Conservation (phyloP, 208 protist genomes). For the Leishmania amazonensis region DNA sequence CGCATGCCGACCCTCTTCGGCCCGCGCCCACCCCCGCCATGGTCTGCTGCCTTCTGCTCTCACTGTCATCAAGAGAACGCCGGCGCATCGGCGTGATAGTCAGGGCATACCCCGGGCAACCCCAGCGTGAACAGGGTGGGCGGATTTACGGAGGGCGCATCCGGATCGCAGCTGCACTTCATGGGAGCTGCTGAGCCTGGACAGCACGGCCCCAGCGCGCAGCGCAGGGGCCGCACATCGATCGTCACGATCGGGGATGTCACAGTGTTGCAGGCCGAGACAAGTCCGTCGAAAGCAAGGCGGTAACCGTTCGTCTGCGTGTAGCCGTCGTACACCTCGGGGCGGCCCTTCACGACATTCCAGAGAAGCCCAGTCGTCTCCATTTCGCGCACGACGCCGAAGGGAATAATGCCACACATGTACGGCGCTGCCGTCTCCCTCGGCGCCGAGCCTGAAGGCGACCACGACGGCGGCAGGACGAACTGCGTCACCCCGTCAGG, state of each 20-base stretch:
- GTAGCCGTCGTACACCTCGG: constrained; percentile 40
- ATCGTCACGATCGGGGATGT: constrained; percentile 51
- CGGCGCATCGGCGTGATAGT: not conserved
- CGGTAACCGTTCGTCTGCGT: constrained; percentile 41
- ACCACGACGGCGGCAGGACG: constrained; percentile 14
- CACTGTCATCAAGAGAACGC: not conserved
- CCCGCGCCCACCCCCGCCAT: not conserved
- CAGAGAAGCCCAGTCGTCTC: constrained; percentile 73
- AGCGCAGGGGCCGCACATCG: constrained; percentile 44
- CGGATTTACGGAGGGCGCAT: constrained; percentile 22
- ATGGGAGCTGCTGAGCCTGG: not conserved
- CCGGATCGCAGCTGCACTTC: constrained; percentile 7
- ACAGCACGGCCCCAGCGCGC: not conserved
- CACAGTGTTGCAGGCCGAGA: constrained; percentile 65
- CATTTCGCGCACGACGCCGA: constrained; percentile 59
- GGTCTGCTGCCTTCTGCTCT: not conserved
- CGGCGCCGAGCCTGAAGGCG: constrained; percentile 4
- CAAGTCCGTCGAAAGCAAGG: constrained; percentile 59
- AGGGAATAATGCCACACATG: constrained; percentile 65
- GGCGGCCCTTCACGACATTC: constrained; percentile 65
- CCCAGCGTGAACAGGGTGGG: constrained; percentile 25
- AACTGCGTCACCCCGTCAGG: constrained; percentile 65
- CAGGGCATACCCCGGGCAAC: not conserved
- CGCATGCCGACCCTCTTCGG: too few relatives aligned
- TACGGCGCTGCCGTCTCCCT: constrained; percentile 19